A percentile compares a stretch with the other conserved stretches of the same genome.
phyloP scores from a whole-genome alignment of 495 filamentous ascomycete species.

The Thermochaetoides thermophila region DNA sequence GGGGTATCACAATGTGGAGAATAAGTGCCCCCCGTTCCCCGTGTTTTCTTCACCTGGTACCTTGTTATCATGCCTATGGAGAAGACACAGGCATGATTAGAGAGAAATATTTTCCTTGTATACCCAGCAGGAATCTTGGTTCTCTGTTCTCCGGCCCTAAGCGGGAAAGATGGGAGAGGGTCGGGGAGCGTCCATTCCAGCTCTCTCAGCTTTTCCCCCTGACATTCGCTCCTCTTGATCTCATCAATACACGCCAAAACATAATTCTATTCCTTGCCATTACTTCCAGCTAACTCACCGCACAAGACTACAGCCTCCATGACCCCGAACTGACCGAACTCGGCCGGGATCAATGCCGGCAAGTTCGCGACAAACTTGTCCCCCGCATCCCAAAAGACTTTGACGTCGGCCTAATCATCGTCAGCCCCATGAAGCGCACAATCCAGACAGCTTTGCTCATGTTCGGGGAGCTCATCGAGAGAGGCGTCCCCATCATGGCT shows the following conservation, averaged over 20 bases:
- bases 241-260: no score
- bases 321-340: slow-evolving; percentile 43
- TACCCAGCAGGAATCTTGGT: no score
- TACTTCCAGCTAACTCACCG: slow-evolving; percentile 10
- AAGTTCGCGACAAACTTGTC: slow-evolving; percentile 30
- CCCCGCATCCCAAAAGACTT: slow-evolving; percentile 30
- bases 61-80: no score
- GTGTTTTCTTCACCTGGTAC: no score
- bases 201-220: no score
- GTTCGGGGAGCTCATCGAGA: slow-evolving; percentile 36
- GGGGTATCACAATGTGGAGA: slow-evolving; percentile 37
- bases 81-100: no score
- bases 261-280: neutral
- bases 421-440: slow-evolving; percentile 43
- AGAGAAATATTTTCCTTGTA: no score
- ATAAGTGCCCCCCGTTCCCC: slow-evolving; percentile 25
- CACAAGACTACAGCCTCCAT: slow-evolving; percentile 35
- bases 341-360: slow-evolving; percentile 35
- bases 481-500: slow-evolving; percentile 35
- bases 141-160: slow-evolving; percentile 5
- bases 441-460: slow-evolving; percentile 39
- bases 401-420: slow-evolving; percentile 38
- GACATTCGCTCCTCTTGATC: no score
- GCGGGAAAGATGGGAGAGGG: no score
- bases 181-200: no score